Percentiles rank a stretch among this genome's conserved stretches.
phyloP scores from a whole-genome alignment of 2,329 filamentous ascomycete species.

The Periglandula ipomoeae region DNA sequence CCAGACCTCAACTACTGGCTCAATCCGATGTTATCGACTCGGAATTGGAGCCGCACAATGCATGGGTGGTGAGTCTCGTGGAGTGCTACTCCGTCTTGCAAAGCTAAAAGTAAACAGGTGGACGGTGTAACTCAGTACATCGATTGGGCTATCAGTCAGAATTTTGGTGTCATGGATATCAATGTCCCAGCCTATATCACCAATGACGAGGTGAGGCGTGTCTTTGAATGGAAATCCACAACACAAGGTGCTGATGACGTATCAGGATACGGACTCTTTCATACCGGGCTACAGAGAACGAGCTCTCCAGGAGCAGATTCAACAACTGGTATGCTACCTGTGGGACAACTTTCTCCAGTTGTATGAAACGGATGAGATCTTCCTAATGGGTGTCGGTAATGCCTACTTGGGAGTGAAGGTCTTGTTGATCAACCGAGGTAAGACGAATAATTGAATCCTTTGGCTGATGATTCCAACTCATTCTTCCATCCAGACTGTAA shows the following conservation, averaged over 20 bases:
- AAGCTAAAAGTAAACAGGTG: constrained; percentile 43
- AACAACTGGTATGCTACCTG: constrained; percentile 72
- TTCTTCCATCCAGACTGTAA: constrained; percentile 44
- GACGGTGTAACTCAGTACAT: constrained; percentile 76
- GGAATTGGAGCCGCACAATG: constrained; percentile 71
- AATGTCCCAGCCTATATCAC: constrained; percentile 78
- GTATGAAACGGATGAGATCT: constrained; percentile 61
- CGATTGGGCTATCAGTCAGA: constrained; percentile 68
- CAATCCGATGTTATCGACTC: constrained; percentile 62
- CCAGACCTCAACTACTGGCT: constrained; percentile 57
- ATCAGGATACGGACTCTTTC: constrained; percentile 38
- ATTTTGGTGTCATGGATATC: constrained; percentile 80
- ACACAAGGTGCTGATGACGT: not conserved
- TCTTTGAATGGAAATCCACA: not conserved
- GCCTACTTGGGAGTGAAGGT: constrained; percentile 78
- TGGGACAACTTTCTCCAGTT: constrained; percentile 97
- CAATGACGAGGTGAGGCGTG: constrained; percentile 41
- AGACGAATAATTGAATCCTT: constrained; percentile 3
- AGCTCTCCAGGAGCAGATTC: constrained; percentile 48
- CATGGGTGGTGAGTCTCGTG: constrained; percentile 63
- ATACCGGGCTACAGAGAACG: constrained; percentile 36
- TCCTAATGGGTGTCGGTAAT: constrained; percentile 83
- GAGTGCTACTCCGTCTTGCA: not conserved
- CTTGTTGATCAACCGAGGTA: constrained; percentile 69
- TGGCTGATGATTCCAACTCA: not conserved